Percentiles rank a stretch among this genome's conserved stretches.
Conservation (phyloP, 1,284 basidiomycete species). For the Boletus semigastroideus region DNA sequence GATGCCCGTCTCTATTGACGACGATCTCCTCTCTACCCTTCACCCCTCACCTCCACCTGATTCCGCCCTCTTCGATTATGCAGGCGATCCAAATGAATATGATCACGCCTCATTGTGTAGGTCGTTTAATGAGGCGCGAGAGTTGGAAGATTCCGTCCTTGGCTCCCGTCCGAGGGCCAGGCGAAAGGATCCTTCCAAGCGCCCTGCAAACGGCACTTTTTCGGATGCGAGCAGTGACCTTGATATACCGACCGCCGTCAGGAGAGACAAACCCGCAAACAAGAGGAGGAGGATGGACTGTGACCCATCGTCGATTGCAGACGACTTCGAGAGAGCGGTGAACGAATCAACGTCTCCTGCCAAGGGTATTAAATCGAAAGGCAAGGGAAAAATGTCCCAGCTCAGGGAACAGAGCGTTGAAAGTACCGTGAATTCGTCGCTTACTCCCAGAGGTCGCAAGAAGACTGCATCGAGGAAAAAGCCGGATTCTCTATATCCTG, state of each 20-base stretch:
- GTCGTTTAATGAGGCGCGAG: conserved; percentile 35
- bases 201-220: conserved; percentile 42
- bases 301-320: conserved; percentile 37
- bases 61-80: conserved; percentile 31
- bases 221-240: conserved; percentile 59
- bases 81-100: conserved; percentile 27
- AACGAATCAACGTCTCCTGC: conserved; percentile 30
- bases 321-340: conserved; percentile 42
- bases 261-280: conserved; percentile 35
- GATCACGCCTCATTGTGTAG: conserved; percentile 26
- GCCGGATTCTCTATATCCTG: conserved; percentile 41
- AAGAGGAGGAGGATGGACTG: conserved; percentile 54
- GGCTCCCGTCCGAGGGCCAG: conserved; percentile 33
- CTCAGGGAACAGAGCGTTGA: conserved; percentile 47
- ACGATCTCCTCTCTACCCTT: conserved; percentile 40
- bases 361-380: conserved; percentile 31
- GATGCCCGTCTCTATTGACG: conserved; percentile 35
- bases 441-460: conserved; percentile 41
- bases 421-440: conserved; percentile 35
- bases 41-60: conserved; percentile 36
- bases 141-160: conserved; percentile 43
- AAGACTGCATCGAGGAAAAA: conserved; percentile 45
- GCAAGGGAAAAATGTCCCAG: conserved; percentile 42
- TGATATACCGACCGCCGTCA: conserved; percentile 35
- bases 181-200: conserved; percentile 46